A percentile compares a stretch with the other conserved stretches of the same genome.
These are phyloP conservation scores for Aspergillus sojae DNA, from an alignment of 2,329 filamentous ascomycete species.

Conservation along the genomic window DNA sequence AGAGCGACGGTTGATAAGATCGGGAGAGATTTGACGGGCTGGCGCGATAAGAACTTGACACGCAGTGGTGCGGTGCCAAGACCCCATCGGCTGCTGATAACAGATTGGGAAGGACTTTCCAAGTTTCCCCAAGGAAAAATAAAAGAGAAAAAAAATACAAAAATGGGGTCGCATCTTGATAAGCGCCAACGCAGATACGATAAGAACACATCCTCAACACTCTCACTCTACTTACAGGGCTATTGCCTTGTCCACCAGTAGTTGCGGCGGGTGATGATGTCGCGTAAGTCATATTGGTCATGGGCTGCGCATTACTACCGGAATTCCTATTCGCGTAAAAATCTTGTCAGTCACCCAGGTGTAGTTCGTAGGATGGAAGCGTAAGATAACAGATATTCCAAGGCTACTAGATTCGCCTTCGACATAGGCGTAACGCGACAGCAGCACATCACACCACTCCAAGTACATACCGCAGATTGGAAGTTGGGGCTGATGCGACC, in stretches of 20 bases:
- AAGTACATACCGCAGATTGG: conserved; percentile 53
- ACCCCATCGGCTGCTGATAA: conserved; percentile 35
- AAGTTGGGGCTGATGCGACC: conserved; percentile 55
- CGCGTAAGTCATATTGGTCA: conserved; percentile 63
- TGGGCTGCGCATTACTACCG: conserved; percentile 51
- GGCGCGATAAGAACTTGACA: conserved; percentile 52
- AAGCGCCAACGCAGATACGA: conserved; percentile 11
- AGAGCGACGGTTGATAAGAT: conserved; percentile 44
- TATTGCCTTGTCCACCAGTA: conserved; percentile 62
- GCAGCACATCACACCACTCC: background rate
- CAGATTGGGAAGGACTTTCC: conserved; percentile 20
- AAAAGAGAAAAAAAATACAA: conserved; percentile 26
- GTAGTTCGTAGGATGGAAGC: background rate
- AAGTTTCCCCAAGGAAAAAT: conserved; percentile 11
- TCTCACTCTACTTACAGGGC: conserved; percentile 41
- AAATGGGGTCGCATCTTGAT: conserved; percentile 12
- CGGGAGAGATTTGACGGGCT: conserved; percentile 41
- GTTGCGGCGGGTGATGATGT: conserved; percentile 68
- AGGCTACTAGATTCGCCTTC: too few relatives aligned
- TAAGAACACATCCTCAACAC: conserved; percentile 2
- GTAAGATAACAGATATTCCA: background rate
- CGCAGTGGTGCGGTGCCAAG: conserved; percentile 43
- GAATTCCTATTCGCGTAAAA: conserved; percentile 33
- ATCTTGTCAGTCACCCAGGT: conserved; percentile 26
- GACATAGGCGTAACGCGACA: background rate